Conservation (phyloP, 768 basidiomycete species). For the Podaxis mareebaensis region DNA sequence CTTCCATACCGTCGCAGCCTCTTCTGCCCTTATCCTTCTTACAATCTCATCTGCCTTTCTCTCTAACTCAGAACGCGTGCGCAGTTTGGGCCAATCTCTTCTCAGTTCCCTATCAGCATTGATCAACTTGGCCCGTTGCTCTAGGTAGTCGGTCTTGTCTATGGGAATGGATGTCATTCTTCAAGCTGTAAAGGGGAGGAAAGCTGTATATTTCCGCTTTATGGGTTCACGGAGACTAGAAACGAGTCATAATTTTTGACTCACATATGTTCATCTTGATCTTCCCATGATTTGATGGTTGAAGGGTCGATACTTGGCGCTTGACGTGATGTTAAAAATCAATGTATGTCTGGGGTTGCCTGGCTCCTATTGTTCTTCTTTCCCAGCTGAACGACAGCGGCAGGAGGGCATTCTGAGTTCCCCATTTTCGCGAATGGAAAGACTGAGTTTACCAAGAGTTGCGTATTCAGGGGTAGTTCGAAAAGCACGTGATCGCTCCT, state of each 20-base stretch:
- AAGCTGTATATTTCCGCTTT: not conserved
- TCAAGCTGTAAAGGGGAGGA: not conserved
- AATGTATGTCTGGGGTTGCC: not conserved
- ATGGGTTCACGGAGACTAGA: not conserved
- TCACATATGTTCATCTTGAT: not conserved
- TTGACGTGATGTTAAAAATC: not conserved
- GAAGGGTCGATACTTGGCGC: not conserved
- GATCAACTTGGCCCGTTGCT: slow-evolving; percentile 37
- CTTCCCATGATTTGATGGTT: not conserved
- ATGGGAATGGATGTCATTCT: not conserved
- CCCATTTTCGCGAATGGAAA: no score
- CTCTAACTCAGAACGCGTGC: slow-evolving; percentile 36
- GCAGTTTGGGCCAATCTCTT: slow-evolving; percentile 39
- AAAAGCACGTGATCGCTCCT: no score
- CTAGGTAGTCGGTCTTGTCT: slow-evolving; percentile 26
- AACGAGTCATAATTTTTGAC: not conserved
- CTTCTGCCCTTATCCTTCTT: slow-evolving; percentile 15
- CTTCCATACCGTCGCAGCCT: slow-evolving; percentile 13
- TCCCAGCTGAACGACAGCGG: no score
- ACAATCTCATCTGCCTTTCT: slow-evolving; percentile 49
- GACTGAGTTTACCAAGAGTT: no score
- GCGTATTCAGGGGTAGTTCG: no score
- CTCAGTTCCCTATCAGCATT: slow-evolving; percentile 50
- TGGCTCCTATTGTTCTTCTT: not conserved
- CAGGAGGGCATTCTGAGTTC: no score